phyloP scores from a whole-genome alignment of 2,329 filamentous ascomycete genomes.

The Proliferodiscus dingleyae region DNA sequence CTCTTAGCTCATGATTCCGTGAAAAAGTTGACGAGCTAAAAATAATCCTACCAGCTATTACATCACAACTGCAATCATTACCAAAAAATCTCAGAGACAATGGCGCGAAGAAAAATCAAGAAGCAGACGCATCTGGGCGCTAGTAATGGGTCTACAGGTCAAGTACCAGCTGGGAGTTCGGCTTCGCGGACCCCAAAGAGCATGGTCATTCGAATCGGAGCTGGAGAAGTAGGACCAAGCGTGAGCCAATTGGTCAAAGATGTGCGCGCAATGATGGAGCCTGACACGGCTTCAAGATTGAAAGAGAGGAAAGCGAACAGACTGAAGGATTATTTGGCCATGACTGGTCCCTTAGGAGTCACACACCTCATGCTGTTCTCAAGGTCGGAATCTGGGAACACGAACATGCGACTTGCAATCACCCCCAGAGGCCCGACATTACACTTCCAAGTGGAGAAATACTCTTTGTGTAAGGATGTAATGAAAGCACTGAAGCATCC shows the following conservation, averaged over 20 bases:
- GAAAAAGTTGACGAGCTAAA: conserved; percentile 20
- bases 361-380: conserved; percentile 92
- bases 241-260: conserved; percentile 89
- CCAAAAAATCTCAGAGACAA: conserved; percentile 35
- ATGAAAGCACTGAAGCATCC: conserved; percentile 78
- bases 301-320: conserved; percentile 88
- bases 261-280: conserved; percentile 91
- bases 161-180: conserved; percentile 56
- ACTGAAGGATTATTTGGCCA: conserved; percentile 86
- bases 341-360: conserved; percentile 91
- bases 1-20: conserved; percentile 26
- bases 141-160: conserved; percentile 45
- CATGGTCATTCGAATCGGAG: conserved; percentile 97
- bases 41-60: conserved; percentile 21
- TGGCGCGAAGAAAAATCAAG: conserved; percentile 80
- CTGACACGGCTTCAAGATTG: conserved; percentile 80
- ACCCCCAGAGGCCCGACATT: conserved; percentile 89
- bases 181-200: conserved; percentile 72
- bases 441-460: conserved; percentile 90
- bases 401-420: conserved; percentile 81
- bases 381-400: conserved; percentile 82
- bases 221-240: conserved; percentile 85
- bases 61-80: too few relatives aligned
- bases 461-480: conserved; percentile 90
- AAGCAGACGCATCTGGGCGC: conserved; percentile 80